These are phyloP conservation scores for Cyberlindnera maritima DNA, from an alignment of 805 yeast species.

Conservation along the genomic window DNA sequence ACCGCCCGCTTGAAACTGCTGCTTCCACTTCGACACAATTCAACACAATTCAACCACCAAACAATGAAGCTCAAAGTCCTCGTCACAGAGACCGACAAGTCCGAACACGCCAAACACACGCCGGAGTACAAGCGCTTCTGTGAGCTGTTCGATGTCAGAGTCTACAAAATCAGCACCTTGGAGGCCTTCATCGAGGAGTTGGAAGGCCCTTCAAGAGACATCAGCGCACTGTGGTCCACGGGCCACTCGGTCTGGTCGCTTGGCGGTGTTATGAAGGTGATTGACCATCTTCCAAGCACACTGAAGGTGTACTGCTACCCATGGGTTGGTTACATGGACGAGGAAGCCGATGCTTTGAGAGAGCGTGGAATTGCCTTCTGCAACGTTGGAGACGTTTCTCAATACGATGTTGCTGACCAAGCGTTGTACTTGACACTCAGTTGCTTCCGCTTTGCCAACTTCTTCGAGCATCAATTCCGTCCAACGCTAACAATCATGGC, in stretches of 20 bases:
- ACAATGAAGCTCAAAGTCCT: constrained; percentile 30
- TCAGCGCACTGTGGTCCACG: constrained; percentile 54
- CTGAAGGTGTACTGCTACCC: constrained; percentile 51
- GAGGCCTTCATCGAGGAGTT: constrained; percentile 43
- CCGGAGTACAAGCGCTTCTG: constrained; percentile 46
- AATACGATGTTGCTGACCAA: constrained; percentile 67
- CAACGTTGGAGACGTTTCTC: constrained; percentile 51
- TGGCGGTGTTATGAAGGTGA: constrained; percentile 41
- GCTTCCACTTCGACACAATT: too few relatives aligned
- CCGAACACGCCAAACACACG: constrained; percentile 45
- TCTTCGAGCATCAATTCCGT: constrained; percentile 45
- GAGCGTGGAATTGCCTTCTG: constrained; percentile 53
- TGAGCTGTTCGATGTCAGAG: constrained; percentile 36
- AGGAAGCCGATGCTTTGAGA: constrained; percentile 43
- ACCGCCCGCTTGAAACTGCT: too few relatives aligned
- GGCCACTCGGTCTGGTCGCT: constrained; percentile 45
- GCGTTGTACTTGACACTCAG: constrained; percentile 58
- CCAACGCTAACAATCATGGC: constrained; percentile 39
- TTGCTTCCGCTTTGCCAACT: constrained; percentile 54
- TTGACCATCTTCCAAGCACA: constrained; percentile 44
- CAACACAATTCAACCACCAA: not conserved
- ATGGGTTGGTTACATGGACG: constrained; percentile 59
- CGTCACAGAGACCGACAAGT: constrained; percentile 33
- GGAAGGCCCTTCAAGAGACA: constrained; percentile 34
- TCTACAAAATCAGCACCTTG: constrained; percentile 37